A percentile compares a stretch with the other conserved stretches of the same genome.
These are phyloP conservation scores for Parathielavia appendiculata DNA, from an alignment of 495 filamentous ascomycete genomes.

Conservation along the genomic window DNA sequence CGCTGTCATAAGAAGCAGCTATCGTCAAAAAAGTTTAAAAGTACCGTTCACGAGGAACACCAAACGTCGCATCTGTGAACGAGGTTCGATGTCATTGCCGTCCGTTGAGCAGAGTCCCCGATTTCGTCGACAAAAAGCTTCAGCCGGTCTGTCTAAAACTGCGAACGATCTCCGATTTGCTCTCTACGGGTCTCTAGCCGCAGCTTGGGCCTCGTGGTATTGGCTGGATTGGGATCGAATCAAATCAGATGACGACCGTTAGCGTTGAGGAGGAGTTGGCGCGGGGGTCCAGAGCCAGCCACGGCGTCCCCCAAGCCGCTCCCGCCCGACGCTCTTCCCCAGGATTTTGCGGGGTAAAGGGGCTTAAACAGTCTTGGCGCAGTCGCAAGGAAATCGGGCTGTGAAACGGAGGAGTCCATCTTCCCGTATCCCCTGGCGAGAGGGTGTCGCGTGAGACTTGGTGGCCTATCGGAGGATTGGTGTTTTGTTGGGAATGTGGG, in stretches of 20 bases:
- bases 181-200: no score
- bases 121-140: neutral
- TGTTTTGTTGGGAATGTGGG: neutral
- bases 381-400: neutral
- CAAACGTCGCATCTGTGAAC: neutral
- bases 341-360: conserved; percentile 14
- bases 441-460: neutral
- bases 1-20: neutral
- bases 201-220: conserved; percentile 25
- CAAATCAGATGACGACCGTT: conserved; percentile 30
- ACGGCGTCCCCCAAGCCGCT: neutral
- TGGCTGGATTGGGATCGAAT: conserved; percentile 23
- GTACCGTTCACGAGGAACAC: neutral
- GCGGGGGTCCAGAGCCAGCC: conserved; percentile 1
- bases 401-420: neutral
- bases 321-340: no score
- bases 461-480: neutral
- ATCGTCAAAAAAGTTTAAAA: neutral
- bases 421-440: neutral
- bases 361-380: conserved; percentile 11
- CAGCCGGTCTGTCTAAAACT: neutral
- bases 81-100: neutral
- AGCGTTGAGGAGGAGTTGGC: conserved; percentile 2
- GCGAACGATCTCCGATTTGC: neutral
- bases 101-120: neutral